A percentile compares a stretch with the other conserved stretches of the same genome.
These are phyloP conservation scores for Scheffersomyces cryptocercus DNA, from an alignment of 1,139 yeast genomes.

Conservation along the genomic window DNA sequence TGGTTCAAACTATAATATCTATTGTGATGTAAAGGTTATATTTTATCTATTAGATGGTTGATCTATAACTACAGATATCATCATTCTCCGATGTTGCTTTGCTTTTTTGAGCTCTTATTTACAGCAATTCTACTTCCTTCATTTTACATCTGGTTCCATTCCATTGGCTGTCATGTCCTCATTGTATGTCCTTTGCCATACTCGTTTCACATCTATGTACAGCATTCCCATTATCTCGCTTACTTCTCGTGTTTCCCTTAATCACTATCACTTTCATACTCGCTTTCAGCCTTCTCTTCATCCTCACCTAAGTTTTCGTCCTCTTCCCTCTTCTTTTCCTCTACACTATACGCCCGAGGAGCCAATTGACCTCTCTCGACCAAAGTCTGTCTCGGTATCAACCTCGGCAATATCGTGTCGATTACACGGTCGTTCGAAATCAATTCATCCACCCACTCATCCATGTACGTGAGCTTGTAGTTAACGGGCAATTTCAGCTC, in stretches of 20 bases:
- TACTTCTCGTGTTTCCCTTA: slow-evolving; percentile 1
- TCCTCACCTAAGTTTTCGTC: slow-evolving; percentile 3
- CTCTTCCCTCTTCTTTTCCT: slow-evolving; percentile 14
- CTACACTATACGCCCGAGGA: slow-evolving; percentile 36
- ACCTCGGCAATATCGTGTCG: slow-evolving; percentile 62
- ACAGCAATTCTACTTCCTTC: no score
- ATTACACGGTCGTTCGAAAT: slow-evolving; percentile 51
- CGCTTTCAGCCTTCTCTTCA: slow-evolving; percentile 6
- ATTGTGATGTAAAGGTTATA: no score
- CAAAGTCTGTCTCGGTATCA: slow-evolving; percentile 38
- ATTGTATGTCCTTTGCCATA: no score
- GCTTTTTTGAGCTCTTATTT: no score
- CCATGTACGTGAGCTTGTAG: slow-evolving; percentile 49
- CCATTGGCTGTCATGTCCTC: no score
- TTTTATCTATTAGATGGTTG: no score
- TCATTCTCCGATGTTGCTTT: no score
- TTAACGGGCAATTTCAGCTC: slow-evolving; percentile 23
- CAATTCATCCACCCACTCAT: slow-evolving; percentile 60
- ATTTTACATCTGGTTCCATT: no score
- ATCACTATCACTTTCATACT: slow-evolving; percentile 16
- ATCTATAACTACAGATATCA: no score
- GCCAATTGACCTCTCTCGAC: slow-evolving; percentile 41
- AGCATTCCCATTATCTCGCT: no score
- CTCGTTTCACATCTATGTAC: no score
- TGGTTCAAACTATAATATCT: no score